phyloP scores from a whole-genome alignment of 371 early-diverging fungal species.

The Mucor mucedo region DNA sequence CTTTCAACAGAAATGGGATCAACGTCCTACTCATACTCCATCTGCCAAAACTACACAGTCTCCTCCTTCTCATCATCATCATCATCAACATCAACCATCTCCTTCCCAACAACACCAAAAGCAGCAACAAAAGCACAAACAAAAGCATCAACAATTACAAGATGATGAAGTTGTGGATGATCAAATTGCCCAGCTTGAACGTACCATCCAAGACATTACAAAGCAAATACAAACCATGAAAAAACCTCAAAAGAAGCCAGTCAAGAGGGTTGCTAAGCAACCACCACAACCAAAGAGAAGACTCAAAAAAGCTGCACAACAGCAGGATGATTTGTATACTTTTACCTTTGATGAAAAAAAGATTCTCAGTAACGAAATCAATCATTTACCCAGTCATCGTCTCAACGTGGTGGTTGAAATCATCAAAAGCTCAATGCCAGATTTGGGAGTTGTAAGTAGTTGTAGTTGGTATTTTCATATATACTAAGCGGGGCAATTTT shows the following conservation, averaged over 20 bases:
- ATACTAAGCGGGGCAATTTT: background rate
- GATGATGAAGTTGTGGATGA: constrained; percentile 26
- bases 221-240: constrained; percentile 70
- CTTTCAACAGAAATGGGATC: constrained; percentile 86
- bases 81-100: too few species aligned
- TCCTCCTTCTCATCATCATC: too few species aligned
- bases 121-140: constrained; percentile 18
- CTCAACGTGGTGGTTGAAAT: constrained; percentile 82
- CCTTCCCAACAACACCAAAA: background rate
- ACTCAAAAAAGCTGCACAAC: background rate
- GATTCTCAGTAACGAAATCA: constrained; percentile 80
- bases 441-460: constrained; percentile 64
- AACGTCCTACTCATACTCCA: constrained; percentile 27
- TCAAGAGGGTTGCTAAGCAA: constrained; percentile 12
- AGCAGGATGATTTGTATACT: constrained; percentile 27
- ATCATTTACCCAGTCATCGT: constrained; percentile 72
- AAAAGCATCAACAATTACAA: constrained; percentile 3
- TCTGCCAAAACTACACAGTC: too few species aligned
- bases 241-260: constrained; percentile 47
- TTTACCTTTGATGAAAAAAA: constrained; percentile 71
- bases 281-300: constrained; percentile 26
- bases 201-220: constrained; percentile 64
- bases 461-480: too few species aligned
- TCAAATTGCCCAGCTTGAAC: constrained; percentile 66
- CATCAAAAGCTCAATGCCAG: constrained; percentile 84